phyloP scores from a whole-genome alignment of 2,329 filamentous ascomycete species.

The Cylindrodendrum hubeiense region DNA sequence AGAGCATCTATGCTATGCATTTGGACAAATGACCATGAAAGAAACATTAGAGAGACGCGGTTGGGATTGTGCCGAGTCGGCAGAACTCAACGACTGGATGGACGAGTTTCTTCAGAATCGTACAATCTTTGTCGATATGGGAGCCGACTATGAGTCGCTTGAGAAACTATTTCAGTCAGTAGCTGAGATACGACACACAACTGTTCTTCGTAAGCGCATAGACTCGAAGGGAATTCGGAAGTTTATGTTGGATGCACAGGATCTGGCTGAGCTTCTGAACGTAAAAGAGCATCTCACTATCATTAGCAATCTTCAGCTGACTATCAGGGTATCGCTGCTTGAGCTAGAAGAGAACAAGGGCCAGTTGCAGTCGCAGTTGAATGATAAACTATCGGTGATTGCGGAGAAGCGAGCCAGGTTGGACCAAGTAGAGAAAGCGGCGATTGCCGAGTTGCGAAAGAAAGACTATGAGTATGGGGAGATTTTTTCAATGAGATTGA shows the following conservation, averaged over 20 bases:
- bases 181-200: background rate
- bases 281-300: too few relatives aligned
- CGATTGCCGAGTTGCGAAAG: background rate
- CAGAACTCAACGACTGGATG: background rate
- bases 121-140: background rate
- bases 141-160: background rate
- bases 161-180: background rate
- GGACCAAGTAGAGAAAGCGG: background rate
- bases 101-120: background rate
- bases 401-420: background rate
- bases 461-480: background rate
- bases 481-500: too few relatives aligned
- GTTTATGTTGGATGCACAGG: background rate
- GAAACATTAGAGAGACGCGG: background rate
- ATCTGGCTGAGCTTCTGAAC: background rate
- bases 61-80: slow-evolving; percentile 5
- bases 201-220: background rate
- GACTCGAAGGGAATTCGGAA: background rate
- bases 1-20: background rate
- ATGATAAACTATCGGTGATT: background rate
- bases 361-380: background rate
- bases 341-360: background rate
- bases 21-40: background rate
- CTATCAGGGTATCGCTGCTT: background rate
- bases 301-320: background rate